Evolutionary conservation across 164 flowering plant genomes (phyloP).

Genomic region (Liquidambar formosana): DNA sequence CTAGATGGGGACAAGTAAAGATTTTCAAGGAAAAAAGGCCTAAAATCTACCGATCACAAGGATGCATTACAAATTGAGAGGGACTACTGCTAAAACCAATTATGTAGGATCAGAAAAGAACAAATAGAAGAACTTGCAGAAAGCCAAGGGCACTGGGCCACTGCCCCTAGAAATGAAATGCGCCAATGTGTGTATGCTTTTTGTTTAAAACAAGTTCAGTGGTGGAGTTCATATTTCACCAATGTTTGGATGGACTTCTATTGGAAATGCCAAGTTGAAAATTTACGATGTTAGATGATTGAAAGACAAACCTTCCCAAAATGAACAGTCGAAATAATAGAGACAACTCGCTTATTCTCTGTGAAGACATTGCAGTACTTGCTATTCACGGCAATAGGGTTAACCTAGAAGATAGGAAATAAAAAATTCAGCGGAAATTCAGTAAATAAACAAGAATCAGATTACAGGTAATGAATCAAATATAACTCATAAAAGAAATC

Average conservation of each 20-base stretch:
- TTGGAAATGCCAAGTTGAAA: background rate
- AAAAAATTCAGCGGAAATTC: slow-evolving; percentile 12
- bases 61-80: too few relatives aligned
- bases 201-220: background rate
- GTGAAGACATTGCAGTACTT: slow-evolving; percentile 95
- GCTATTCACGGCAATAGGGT: slow-evolving; percentile 97
- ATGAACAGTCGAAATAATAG: slow-evolving; percentile 65
- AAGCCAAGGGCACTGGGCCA: background rate
- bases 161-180: background rate
- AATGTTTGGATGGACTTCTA: background rate
- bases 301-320: slow-evolving; percentile 83
- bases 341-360: slow-evolving; percentile 88
- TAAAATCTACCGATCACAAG: too few relatives aligned
- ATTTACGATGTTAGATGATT: background rate
- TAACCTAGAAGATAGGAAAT: slow-evolving; percentile 51
- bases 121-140: background rate
- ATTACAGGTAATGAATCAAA: background rate
- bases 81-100: too few relatives aligned
- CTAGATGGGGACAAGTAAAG: too few relatives aligned
- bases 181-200: background rate
- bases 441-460: background rate
- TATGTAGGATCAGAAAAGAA: too few relatives aligned
- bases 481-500: background rate
- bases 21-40: too few relatives aligned
- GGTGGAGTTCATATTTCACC: background rate